Evolutionary conservation across 2,329 filamentous ascomycete species (phyloP).

Genomic region (Pseudocercospora pini-densiflorae): DNA sequence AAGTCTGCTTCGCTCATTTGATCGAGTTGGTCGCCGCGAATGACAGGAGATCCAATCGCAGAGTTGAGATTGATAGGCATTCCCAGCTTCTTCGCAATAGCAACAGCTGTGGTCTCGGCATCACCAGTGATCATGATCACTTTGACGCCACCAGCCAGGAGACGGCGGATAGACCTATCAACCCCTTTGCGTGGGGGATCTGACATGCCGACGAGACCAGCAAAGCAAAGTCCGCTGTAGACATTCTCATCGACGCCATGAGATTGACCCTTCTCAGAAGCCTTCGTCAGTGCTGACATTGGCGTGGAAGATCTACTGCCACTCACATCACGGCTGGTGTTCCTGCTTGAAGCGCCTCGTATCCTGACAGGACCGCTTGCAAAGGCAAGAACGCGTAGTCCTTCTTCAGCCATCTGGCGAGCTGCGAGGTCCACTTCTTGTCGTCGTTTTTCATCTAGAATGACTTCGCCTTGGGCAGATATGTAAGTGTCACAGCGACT

Average conservation of each 20-base stretch:
- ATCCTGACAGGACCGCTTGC: constrained; percentile 72
- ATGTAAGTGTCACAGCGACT: constrained; percentile 89
- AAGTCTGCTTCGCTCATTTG: constrained; percentile 85
- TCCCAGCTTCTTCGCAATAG: constrained; percentile 92
- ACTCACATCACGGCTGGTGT: constrained; percentile 23
- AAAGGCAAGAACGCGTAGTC: constrained; percentile 88
- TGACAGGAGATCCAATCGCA: constrained; percentile 68
- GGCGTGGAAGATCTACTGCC: constrained; percentile 32
- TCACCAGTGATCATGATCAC: constrained; percentile 99
- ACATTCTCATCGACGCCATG: constrained; percentile 61
- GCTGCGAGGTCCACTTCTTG: constrained; percentile 79
- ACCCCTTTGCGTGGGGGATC: constrained; percentile 93
- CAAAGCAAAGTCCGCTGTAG: constrained; percentile 84
- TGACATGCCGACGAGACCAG: constrained; percentile 94
- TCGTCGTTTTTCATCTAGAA: constrained; percentile 76
- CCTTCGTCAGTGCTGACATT: constrained; percentile 11
- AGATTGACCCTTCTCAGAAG: constrained; percentile 10
- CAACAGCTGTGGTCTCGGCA: constrained; percentile 90
- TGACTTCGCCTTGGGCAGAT: constrained; percentile 83
- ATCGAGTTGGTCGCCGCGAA: constrained; percentile 91
- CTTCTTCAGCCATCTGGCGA: constrained; percentile 84
- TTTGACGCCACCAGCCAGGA: constrained; percentile 93
- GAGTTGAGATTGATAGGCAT: constrained; percentile 76
- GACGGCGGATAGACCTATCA: constrained; percentile 80
- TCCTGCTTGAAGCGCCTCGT: constrained; percentile 33